These are phyloP conservation scores for Penicillium capsulatum DNA, from an alignment of 2,329 filamentous ascomycete species.

Conservation along the genomic window DNA sequence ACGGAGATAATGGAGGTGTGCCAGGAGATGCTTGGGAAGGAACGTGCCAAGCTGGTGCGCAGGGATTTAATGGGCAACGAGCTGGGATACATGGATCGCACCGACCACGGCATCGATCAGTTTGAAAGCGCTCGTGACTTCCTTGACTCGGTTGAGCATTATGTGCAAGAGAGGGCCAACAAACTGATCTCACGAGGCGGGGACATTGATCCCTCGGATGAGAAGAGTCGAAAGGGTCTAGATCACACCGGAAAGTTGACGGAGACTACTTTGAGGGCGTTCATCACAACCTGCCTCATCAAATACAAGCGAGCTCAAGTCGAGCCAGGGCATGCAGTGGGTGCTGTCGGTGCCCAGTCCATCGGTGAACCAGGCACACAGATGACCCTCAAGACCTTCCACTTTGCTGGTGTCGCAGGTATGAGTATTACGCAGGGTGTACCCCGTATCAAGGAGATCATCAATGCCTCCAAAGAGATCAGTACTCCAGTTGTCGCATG, in stretches of 20 bases:
- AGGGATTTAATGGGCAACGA: conserved; percentile 58
- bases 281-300: conserved; percentile 75
- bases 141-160: conserved; percentile 70
- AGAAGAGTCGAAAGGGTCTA: conserved; percentile 36
- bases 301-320: conserved; percentile 91
- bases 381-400: conserved; percentile 99
- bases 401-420: conserved; percentile 98
- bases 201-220: conserved; percentile 28
- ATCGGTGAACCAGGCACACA: conserved; percentile 98
- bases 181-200: conserved; percentile 50
- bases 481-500: conserved; percentile 92
- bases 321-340: conserved; percentile 92
- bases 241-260: conserved; percentile 84
- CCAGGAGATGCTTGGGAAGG: conserved; percentile 61
- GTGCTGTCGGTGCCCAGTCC: conserved; percentile 92
- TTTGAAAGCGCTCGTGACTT: conserved; percentile 80
- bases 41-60: conserved; percentile 62
- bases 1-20: conserved; percentile 68
- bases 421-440: conserved; percentile 99
- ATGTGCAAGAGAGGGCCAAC: conserved; percentile 61
- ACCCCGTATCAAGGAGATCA: conserved; percentile 99
- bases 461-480: conserved; percentile 93
- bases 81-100: conserved; percentile 66
- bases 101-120: conserved; percentile 66
- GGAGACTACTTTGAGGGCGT: conserved; percentile 64